Percentiles rank a stretch among this genome's conserved stretches.
Evolutionary conservation across 2,329 filamentous ascomycete species (phyloP).

Genomic region (Fusarium penzigii): DNA sequence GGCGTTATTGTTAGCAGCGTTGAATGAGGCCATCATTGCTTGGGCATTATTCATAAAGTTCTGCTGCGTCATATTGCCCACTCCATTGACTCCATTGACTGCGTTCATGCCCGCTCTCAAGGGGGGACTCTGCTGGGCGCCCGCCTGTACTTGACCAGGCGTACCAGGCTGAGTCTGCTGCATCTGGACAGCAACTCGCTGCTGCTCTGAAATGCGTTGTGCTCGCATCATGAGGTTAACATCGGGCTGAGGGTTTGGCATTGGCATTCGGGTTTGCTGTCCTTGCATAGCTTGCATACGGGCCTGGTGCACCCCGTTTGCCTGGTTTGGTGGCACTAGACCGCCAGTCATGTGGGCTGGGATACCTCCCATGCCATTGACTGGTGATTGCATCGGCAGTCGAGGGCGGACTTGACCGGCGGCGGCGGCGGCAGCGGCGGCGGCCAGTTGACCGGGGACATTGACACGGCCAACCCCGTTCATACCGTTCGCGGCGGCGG

Average conservation of each 20-base stretch:
- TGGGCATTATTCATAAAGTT: conserved; percentile 55
- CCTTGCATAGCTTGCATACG: conserved; percentile 63
- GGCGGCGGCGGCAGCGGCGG: conserved; percentile 41
- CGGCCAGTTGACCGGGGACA: conserved; percentile 46
- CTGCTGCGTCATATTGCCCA: conserved; percentile 52
- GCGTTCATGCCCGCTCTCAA: conserved; percentile 39
- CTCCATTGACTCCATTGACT: conserved; percentile 32
- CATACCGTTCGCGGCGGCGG: conserved; percentile 30
- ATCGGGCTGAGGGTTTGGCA: conserved; percentile 45
- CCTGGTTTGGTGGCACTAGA: conserved; percentile 56
- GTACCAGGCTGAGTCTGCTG: conserved; percentile 43
- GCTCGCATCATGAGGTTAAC: conserved; percentile 62
- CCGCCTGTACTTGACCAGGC: conserved; percentile 30
- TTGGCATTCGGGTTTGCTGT: conserved; percentile 63
- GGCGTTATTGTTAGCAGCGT: conserved; percentile 38
- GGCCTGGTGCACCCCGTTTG: conserved; percentile 68
- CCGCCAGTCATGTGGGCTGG: conserved; percentile 52
- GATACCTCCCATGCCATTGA: conserved; percentile 51
- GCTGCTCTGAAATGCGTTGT: conserved; percentile 67
- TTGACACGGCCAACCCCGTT: conserved; percentile 40
- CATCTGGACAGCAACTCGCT: conserved; percentile 53
- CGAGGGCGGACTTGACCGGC: conserved; percentile 50
- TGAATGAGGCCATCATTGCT: conserved; percentile 54
- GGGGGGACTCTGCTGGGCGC: conserved; percentile 44
- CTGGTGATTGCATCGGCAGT: conserved; percentile 55